phyloP scores from a whole-genome alignment of 108 stramenopile species.

The Nitzschia inconspicua region DNA sequence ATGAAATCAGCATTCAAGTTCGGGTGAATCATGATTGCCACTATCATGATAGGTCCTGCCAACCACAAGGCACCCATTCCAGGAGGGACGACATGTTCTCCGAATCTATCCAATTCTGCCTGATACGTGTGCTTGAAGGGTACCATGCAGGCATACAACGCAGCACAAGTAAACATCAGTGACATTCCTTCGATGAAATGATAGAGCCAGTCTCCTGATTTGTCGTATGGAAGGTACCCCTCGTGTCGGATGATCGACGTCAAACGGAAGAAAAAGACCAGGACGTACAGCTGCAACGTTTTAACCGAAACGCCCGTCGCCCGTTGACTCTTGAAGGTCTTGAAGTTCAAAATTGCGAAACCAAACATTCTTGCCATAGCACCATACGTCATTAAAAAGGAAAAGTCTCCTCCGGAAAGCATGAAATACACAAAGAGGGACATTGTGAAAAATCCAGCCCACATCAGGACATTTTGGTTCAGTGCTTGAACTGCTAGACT shows the following conservation, averaged over 20 bases:
- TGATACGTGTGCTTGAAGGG: slow-evolving; percentile 89
- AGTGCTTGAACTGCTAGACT: slow-evolving; percentile 81
- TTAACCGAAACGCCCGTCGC: slow-evolving; percentile 92
- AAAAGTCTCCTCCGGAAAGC: slow-evolving; percentile 94
- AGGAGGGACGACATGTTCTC: slow-evolving; percentile 85
- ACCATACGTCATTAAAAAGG: slow-evolving; percentile 97
- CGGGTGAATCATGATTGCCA: slow-evolving; percentile 90
- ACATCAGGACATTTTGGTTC: slow-evolving; percentile 86
- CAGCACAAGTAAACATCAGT: slow-evolving; percentile 67
- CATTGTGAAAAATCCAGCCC: slow-evolving; percentile 90
- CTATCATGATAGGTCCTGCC: slow-evolving; percentile 82
- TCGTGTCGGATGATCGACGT: slow-evolving; percentile 95
- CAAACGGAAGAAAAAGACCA: slow-evolving; percentile 93
- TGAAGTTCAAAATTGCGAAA: slow-evolving; percentile 91
- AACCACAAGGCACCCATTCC: slow-evolving; percentile 81
- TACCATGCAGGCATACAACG: slow-evolving; percentile 77
- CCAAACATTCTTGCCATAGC: slow-evolving; percentile 96
- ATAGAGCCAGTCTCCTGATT: slow-evolving; percentile 98
- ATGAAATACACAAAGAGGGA: slow-evolving; percentile 91
- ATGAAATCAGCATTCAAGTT: slow-evolving; percentile 93
- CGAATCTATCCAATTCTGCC: slow-evolving; percentile 86
- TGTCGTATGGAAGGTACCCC: slow-evolving; percentile 99
- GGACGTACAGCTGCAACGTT: slow-evolving; percentile 90
- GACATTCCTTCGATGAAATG: slow-evolving; percentile 89
- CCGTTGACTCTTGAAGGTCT: slow-evolving; percentile 78